phyloP scores from a whole-genome alignment of 176 grass and related monocot species.

The Pontederia paniculata region DNA sequence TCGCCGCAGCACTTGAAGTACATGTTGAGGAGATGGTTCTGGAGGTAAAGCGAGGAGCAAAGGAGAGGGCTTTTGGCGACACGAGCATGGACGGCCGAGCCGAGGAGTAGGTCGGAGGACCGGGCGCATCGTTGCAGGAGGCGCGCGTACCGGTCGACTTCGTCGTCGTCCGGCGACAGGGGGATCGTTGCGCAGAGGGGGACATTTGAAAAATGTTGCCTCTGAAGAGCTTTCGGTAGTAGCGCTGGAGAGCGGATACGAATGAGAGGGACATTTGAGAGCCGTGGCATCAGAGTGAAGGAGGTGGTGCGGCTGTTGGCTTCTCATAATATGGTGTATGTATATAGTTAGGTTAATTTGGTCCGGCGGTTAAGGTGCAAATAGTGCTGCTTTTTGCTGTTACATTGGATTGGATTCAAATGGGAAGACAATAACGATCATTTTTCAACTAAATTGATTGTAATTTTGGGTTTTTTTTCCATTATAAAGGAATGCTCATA shows the following conservation, averaged over 20 bases:
- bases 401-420: too few relatives aligned
- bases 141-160: slow-evolving; percentile 2
- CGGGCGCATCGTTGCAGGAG: slow-evolving; percentile 35
- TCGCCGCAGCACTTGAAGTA: slow-evolving; percentile 28
- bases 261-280: background rate
- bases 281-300: background rate
- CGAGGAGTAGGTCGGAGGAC: slow-evolving; percentile 19
- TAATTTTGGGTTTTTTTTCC: too few relatives aligned
- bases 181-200: background rate
- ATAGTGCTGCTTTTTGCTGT: too few relatives aligned
- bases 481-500: too few relatives aligned
- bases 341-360: too few relatives aligned
- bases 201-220: too few relatives aligned
- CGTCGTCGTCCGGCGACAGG: background rate
- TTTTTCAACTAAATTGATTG: too few relatives aligned
- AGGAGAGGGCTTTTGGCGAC: slow-evolving; percentile 36
- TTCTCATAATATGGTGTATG: too few relatives aligned
- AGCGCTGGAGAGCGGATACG: background rate
- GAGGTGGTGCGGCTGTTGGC: too few relatives aligned
- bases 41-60: slow-evolving; percentile 26
- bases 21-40: slow-evolving; percentile 56
- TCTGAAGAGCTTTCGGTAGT: too few relatives aligned
- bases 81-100: slow-evolving; percentile 28
- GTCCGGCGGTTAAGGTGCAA: too few relatives aligned
- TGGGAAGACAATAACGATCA: too few relatives aligned